These are phyloP conservation scores for Neurospora sp. DNA, from an alignment of 495 filamentous ascomycete genomes.

Conservation along the genomic window DNA sequence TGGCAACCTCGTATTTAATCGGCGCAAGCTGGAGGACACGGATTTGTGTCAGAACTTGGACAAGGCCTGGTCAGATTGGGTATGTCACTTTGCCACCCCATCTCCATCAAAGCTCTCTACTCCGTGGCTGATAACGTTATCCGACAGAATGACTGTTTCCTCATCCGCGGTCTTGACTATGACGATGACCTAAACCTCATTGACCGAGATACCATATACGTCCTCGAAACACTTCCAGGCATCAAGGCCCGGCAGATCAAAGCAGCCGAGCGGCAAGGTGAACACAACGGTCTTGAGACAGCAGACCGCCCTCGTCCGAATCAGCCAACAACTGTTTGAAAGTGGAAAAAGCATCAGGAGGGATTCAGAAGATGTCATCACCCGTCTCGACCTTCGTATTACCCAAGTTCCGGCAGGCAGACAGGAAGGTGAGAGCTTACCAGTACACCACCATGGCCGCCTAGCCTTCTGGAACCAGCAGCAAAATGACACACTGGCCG, in stretches of 20 bases:
- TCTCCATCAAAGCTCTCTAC: background rate
- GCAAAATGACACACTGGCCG: background rate
- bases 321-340: background rate
- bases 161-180: background rate
- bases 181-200: background rate
- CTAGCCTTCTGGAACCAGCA: background rate
- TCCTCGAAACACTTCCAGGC: slow-evolving; percentile 2
- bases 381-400: background rate
- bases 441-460: background rate
- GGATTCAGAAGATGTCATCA: background rate
- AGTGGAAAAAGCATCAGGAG: background rate
- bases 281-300: background rate
- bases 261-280: background rate
- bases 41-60: background rate
- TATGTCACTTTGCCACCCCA: background rate
- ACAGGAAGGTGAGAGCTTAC: background rate
- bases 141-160: slow-evolving; percentile 1
- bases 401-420: background rate
- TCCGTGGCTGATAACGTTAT: background rate
- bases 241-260: background rate
- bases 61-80: slow-evolving; percentile 3
- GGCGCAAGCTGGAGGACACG: slow-evolving; percentile 1
- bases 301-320: background rate
- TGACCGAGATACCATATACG: background rate
- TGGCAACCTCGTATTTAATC: slow-evolving; percentile 2